phyloP scores from a whole-genome alignment of 2,329 filamentous ascomycete genomes.

The Nothophoma quercina region DNA sequence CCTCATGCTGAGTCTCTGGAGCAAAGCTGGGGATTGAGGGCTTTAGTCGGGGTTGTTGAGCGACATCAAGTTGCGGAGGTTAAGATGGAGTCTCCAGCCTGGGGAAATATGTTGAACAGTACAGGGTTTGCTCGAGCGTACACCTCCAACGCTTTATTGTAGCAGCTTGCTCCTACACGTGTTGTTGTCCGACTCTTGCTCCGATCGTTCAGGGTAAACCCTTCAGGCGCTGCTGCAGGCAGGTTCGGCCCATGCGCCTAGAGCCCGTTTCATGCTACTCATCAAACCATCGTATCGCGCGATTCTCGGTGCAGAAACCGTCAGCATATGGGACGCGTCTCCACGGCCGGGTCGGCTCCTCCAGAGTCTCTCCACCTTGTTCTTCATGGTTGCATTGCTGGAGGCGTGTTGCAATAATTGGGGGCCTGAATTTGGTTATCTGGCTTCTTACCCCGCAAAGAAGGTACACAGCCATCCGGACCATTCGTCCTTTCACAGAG shows the following conservation, averaged over 20 bases:
- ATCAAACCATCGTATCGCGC: not conserved
- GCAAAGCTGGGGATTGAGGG: constrained; percentile 4
- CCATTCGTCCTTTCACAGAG: constrained; percentile 1
- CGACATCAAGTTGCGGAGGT: constrained; percentile 1
- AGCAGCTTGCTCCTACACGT: not conserved
- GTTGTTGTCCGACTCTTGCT: not conserved
- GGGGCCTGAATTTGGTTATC: not conserved
- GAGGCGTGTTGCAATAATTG: not conserved
- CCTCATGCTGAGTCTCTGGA: constrained; percentile 2
- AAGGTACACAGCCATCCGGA: not conserved
- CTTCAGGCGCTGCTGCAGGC: not conserved
- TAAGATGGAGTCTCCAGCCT: constrained; percentile 5
- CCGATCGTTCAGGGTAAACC: constrained; percentile 1
- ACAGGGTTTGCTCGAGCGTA: not conserved
- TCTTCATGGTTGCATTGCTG: not conserved
- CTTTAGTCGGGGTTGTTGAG: constrained; percentile 8
- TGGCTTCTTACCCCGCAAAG: not conserved
- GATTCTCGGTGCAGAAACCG: not conserved
- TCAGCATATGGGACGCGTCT: not conserved
- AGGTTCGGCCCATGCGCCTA: constrained; percentile 1
- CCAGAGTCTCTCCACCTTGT: not conserved
- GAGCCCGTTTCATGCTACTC: not conserved
- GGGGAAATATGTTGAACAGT: constrained; percentile 6
- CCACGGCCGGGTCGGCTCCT: not conserved
- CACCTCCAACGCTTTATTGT: not conserved